These are phyloP conservation scores for Suillus luteus DNA, from an alignment of 768 basidiomycete genomes.

Conservation along the genomic window DNA sequence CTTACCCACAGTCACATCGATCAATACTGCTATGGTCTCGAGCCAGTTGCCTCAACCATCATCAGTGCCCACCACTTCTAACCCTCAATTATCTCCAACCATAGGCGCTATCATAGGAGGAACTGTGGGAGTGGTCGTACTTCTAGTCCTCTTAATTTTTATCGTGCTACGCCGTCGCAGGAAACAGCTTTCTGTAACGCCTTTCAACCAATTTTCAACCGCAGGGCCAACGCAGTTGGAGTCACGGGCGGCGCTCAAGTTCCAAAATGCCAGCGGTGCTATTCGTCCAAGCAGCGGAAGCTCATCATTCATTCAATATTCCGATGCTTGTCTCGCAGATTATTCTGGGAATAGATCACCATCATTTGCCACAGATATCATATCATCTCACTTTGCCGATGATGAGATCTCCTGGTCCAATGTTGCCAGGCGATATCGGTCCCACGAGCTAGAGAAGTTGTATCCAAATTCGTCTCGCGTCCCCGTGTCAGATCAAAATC, in stretches of 20 bases:
- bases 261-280: too few species aligned
- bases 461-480: neutral
- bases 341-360: neutral
- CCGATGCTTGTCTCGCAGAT: neutral
- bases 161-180: neutral
- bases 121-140: neutral
- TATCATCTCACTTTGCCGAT: neutral
- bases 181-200: neutral
- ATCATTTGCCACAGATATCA: neutral
- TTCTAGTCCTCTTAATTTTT: neutral
- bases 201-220: neutral
- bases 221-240: neutral
- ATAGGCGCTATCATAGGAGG: constrained; percentile 1
- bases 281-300: constrained; percentile 4
- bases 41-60: neutral
- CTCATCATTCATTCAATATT: constrained; percentile 13
- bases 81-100: neutral
- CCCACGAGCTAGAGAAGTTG: constrained; percentile 1
- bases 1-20: neutral
- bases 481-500: neutral
- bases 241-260: neutral
- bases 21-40: neutral
- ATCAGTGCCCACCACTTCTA: neutral
- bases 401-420: neutral
- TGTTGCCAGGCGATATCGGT: constrained; percentile 3